phyloP scores from a whole-genome alignment of 345 rosid species.

The Boechera stricta region DNA sequence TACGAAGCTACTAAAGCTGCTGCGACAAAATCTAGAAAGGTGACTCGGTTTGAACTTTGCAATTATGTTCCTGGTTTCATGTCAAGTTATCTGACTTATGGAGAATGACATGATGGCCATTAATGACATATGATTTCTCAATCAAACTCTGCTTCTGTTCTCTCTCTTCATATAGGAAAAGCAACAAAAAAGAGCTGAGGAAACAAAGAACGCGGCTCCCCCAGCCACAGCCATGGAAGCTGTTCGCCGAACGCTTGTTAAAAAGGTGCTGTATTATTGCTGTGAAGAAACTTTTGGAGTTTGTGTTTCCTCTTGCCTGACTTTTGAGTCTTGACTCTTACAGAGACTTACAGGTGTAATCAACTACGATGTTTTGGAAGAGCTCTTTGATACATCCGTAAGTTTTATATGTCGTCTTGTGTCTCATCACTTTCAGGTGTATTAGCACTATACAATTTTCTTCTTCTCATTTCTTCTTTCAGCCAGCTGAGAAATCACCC shows the following conservation, averaged over 20 bases:
- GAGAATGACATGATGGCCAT: neutral
- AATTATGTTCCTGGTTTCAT: constrained; percentile 6
- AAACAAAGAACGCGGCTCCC: constrained; percentile 65
- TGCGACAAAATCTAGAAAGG: constrained; percentile 73
- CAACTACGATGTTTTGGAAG: constrained; percentile 69
- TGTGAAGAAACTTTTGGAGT: neutral
- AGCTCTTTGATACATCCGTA: constrained; percentile 72
- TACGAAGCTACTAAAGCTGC: constrained; percentile 65
- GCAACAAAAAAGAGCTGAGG: constrained; percentile 85
- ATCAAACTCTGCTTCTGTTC: neutral
- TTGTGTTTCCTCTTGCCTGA: neutral
- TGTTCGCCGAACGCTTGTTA: constrained; percentile 61
- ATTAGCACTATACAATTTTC: neutral
- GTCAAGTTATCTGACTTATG: constrained; percentile 22
- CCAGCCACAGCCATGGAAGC: constrained; percentile 81
- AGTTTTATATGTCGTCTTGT: constrained; percentile 34
- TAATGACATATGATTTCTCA: constrained; percentile 1
- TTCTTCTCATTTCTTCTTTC: constrained; percentile 31
- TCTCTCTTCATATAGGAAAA: constrained; percentile 60
- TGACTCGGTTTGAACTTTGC: constrained; percentile 37
- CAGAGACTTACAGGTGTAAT: constrained; percentile 77
- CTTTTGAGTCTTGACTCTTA: constrained; percentile 24
- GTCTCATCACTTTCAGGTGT: constrained; percentile 3
- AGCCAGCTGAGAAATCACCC: constrained; percentile 31
- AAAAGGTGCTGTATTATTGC: constrained; percentile 55